Evolutionary conservation across 2,329 filamentous ascomycete genomes (phyloP), one percentile per base, ranked within the genome.

Genomic region (Alternaria sp.): DNA sequence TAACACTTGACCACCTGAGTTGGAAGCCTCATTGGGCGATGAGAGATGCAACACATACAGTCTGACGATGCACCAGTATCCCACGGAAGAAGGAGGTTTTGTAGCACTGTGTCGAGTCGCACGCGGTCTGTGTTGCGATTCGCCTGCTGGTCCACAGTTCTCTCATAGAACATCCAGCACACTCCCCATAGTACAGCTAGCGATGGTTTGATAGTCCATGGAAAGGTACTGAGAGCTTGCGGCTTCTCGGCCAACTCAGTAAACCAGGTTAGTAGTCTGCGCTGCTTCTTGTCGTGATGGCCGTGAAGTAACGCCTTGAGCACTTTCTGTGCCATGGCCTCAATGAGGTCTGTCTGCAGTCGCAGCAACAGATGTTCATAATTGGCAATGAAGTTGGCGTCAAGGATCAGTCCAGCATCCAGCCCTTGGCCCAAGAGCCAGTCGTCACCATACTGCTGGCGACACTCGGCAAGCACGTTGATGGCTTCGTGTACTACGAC

Each of bases 171-270:
- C 75, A 77, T 78, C 75, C 75, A 78, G 59, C 79, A 80, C 5
- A 80, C 78, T 23, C 78, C 79, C 78, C 79, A 81, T 17, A 81
- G 67, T 21, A 81, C 78, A 13, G 79, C 74, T 46, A 81, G 71
- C 37, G 77, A 77, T 0, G 78, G 77, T 67, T 76, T 76, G 69
- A 81, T 78, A 14, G 77, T 79, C 79, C 78, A 81, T 56, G 78
- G 79, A 67, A 79, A 80, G 11, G 78, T 78, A 57, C 74, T 78
- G 23, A 79, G 66, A 13, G 76, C 78, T 28, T 72, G 71, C 39
- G 72, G 73, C 62, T 77, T 74, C 62, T 76, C 71, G 2, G 75
- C 73, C 62, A 77, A 80, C 62, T 80, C 79, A 5, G 74, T 68
- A 58, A 80, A 80, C 76, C 77, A 79, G 33, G 51, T 63, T 46